phyloP scores from a whole-genome alignment of 495 filamentous ascomycete species.

The Penicillium diatomitis region DNA sequence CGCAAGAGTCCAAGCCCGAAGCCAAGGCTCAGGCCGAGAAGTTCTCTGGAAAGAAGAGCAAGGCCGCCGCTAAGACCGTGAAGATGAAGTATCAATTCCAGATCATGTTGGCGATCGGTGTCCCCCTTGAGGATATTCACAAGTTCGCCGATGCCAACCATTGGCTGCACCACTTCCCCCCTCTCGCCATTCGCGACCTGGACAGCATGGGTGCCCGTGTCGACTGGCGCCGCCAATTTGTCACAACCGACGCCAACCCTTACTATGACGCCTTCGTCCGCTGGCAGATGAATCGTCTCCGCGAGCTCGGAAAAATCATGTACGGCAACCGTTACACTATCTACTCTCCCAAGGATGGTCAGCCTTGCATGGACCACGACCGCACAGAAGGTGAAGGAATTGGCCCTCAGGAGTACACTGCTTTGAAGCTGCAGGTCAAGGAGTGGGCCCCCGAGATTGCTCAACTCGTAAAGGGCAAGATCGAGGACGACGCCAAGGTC shows the following conservation, averaged over 20 bases:
- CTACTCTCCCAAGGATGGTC: conserved; percentile 93
- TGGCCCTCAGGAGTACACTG: conserved; percentile 84
- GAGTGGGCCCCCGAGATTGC: conserved; percentile 72
- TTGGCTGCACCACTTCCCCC: conserved; percentile 86
- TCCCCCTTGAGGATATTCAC: conserved; percentile 80
- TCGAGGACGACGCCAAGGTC: conserved; percentile 73
- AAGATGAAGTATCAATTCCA: conserved; percentile 88
- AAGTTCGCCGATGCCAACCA: conserved; percentile 78
- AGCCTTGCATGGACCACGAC: conserved; percentile 98
- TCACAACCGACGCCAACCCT: conserved; percentile 94
- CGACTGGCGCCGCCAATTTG: conserved; percentile 85
- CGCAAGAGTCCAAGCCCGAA: conserved; percentile 49
- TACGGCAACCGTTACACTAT: conserved; percentile 93
- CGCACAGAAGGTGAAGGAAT: conserved; percentile 86
- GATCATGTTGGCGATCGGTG: conserved; percentile 78
- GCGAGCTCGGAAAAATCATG: conserved; percentile 84
- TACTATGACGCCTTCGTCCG: conserved; percentile 94
- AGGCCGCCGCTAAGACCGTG: conserved; percentile 81
- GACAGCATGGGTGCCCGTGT: conserved; percentile 77
- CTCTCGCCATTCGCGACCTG: conserved; percentile 69
- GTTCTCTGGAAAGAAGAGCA: conserved; percentile 89
- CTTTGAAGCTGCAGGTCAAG: conserved; percentile 78
- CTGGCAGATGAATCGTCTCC: conserved; percentile 95
- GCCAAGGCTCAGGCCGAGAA: conserved; percentile 75
- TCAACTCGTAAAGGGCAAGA: conserved; percentile 60